Conservation (phyloP, 2,329 filamentous ascomycete species). For the Aspergillus floridensis region DNA sequence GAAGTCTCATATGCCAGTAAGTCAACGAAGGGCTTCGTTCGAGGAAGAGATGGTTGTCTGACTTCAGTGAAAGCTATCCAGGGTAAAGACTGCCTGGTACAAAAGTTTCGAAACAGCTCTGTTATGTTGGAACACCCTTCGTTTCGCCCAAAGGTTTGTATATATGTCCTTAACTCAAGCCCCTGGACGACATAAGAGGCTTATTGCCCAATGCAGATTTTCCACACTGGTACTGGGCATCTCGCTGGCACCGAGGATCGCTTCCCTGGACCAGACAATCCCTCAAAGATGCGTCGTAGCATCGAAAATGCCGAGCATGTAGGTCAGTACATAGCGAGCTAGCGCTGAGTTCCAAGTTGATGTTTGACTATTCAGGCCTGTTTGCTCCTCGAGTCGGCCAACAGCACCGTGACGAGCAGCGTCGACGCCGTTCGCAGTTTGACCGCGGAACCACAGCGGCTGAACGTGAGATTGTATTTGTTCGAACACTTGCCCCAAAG, state of each 20-base stretch:
- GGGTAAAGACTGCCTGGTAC: constrained; percentile 82
- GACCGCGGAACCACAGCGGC: constrained; percentile 77
- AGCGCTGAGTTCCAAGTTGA: neutral
- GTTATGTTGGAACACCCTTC: constrained; percentile 84
- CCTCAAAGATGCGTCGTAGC: constrained; percentile 81
- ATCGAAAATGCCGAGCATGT: constrained; percentile 83
- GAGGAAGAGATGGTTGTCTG: constrained; percentile 20
- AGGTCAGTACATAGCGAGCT: constrained; percentile 53
- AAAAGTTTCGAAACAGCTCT: constrained; percentile 95
- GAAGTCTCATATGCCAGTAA: constrained; percentile 94
- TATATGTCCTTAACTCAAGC: neutral
- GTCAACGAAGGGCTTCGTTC: constrained; percentile 32
- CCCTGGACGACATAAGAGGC: neutral
- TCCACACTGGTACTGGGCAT: constrained; percentile 50
- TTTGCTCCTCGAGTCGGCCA: constrained; percentile 77
- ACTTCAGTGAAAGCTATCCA: constrained; percentile 67
- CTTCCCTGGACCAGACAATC: constrained; percentile 79
- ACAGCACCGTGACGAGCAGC: constrained; percentile 71
- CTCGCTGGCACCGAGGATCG: constrained; percentile 67
- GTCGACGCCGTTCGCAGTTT: constrained; percentile 72
- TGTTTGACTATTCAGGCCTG: constrained; percentile 41
- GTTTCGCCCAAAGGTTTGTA: constrained; percentile 77
- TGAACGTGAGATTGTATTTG: constrained; percentile 57
- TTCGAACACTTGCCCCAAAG: constrained; percentile 22
- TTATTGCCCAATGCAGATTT: constrained; percentile 49